Evolutionary conservation across 768 basidiomycete genomes (phyloP).

Genomic region (Amanita jacksonii): DNA sequence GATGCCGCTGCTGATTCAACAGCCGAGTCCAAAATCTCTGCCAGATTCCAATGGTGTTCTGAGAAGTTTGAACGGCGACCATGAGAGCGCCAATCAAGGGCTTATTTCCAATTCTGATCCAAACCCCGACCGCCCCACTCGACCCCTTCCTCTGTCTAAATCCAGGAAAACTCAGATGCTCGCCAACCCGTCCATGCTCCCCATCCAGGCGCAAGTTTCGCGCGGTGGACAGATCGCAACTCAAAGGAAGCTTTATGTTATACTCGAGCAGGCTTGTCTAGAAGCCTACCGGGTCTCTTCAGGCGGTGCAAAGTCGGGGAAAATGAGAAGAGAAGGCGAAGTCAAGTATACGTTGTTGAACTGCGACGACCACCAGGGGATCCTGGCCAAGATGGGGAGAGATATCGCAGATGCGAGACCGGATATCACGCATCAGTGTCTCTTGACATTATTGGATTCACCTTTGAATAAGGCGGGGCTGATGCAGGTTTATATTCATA

Average conservation of each 20-base stretch:
- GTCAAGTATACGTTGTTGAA: conserved; percentile 96
- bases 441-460: conserved; percentile 92
- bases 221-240: conserved; percentile 40
- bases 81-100: too few relatives aligned
- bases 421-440: conserved; percentile 99
- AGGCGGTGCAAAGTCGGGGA: conserved; percentile 36
- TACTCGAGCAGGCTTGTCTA: conserved; percentile 90
- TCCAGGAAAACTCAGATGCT: conserved; percentile 42
- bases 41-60: background rate
- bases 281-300: conserved; percentile 82
- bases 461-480: conserved; percentile 96
- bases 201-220: conserved; percentile 71
- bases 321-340: conserved; percentile 56
- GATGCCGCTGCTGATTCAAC: conserved; percentile 1
- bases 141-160: conserved; percentile 50
- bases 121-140: conserved; percentile 43
- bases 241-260: conserved; percentile 73
- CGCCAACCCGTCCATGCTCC: conserved; percentile 73
- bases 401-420: conserved; percentile 99
- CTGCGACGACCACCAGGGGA: conserved; percentile 98
- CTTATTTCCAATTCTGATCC: background rate
- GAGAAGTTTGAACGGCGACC: background rate
- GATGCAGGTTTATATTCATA: conserved; percentile 97
- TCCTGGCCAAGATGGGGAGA: conserved; percentile 92
- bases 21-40: background rate